phyloP scores from a whole-genome alignment of 2,329 filamentous ascomycete genomes.

The Trichoderma arundinaceum region DNA sequence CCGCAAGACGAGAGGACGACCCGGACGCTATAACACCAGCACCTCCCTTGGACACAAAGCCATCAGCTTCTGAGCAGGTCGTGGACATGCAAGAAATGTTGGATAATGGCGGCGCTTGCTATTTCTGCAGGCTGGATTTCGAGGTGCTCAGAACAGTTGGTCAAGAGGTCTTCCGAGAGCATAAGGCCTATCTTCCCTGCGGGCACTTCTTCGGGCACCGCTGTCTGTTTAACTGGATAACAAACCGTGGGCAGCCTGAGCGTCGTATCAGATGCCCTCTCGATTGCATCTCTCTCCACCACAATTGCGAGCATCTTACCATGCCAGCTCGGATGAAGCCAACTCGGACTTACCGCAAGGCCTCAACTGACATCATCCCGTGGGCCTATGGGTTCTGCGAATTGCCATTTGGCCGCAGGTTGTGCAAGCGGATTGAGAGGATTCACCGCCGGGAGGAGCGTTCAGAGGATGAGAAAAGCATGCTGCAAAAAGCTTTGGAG shows the following conservation, averaged over 20 bases:
- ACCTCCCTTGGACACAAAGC: neutral
- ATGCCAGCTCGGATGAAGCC: conserved; percentile 20
- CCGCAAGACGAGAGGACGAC: neutral
- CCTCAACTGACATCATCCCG: conserved; percentile 26
- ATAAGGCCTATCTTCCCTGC: conserved; percentile 37
- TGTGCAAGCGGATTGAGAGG: neutral
- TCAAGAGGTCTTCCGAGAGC: conserved; percentile 26
- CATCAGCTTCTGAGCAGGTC: neutral
- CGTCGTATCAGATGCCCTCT: conserved; percentile 28
- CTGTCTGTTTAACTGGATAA: conserved; percentile 35
- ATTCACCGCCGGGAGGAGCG: neutral
- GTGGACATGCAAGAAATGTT: neutral
- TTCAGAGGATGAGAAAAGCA: neutral
- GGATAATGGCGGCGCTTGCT: neutral
- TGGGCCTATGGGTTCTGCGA: conserved; percentile 36
- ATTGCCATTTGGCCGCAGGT: conserved; percentile 4
- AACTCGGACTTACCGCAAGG: neutral
- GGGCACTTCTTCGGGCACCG: conserved; percentile 38
- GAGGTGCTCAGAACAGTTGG: neutral
- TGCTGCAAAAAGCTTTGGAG: neutral
- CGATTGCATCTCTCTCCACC: conserved; percentile 33
- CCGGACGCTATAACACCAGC: conserved; percentile 7
- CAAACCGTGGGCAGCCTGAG: no score
- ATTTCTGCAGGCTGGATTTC: neutral
- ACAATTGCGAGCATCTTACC: conserved; percentile 35